Conservation (phyloP, 1,139 yeast species). For the Nakaseomyces uthaithaninus region DNA sequence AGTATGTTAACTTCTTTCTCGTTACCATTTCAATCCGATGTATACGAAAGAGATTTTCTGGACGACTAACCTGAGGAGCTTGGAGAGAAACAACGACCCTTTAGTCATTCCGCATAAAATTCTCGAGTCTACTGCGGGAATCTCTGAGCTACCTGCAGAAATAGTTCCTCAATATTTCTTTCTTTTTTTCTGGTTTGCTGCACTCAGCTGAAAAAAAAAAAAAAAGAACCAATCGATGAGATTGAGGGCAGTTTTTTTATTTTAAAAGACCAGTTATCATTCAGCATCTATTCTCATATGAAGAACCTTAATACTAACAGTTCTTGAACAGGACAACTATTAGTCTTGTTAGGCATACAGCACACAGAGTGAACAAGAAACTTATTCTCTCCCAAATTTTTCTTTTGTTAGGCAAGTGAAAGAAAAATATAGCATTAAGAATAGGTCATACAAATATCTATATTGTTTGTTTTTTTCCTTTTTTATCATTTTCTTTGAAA, state of each 20-base stretch:
- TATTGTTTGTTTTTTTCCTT: no score
- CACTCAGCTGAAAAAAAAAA: not conserved
- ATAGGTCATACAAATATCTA: not conserved
- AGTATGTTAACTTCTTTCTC: not conserved
- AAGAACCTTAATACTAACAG: no score
- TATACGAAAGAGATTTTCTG: no score
- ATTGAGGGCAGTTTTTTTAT: not conserved
- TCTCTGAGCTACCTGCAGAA: no score
- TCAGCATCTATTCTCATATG: no score
- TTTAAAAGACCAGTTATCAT: not conserved
- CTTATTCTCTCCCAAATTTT: no score
- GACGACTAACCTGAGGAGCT: no score
- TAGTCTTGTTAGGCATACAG: no score
- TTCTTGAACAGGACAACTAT: no score
- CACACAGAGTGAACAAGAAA: no score
- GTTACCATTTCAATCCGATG: no score
- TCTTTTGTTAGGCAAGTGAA: constrained; percentile 5
- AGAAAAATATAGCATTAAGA: not conserved
- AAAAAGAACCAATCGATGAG: constrained; percentile 1
- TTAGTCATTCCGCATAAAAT: not conserved
- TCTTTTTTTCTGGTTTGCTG: not conserved
- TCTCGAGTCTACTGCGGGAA: not conserved
- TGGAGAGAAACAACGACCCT: no score
- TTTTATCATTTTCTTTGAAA: not conserved
- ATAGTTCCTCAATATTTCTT: not conserved